These are phyloP conservation scores for Aureobasidium sp. DNA, from an alignment of 2,329 filamentous ascomycete species.

Conservation along the genomic window DNA sequence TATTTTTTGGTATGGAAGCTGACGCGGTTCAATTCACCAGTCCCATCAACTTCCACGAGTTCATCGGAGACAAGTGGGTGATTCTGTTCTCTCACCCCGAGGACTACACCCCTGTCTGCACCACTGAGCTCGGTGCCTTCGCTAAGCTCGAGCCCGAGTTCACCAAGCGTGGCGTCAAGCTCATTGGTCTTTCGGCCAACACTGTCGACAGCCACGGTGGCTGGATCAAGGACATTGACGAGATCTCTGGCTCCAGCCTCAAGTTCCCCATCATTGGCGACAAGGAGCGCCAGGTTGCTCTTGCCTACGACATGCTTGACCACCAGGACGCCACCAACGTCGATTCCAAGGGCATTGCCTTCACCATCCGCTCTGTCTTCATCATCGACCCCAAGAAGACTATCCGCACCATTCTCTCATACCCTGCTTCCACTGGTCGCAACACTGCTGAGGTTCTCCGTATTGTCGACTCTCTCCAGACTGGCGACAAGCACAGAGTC, in stretches of 20 bases:
- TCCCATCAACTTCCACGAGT: slow-evolving; percentile 62
- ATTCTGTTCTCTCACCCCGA: slow-evolving; percentile 66
- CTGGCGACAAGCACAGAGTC: slow-evolving; percentile 53
- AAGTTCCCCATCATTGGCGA: slow-evolving; percentile 49
- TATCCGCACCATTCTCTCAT: slow-evolving; percentile 55
- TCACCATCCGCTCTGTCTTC: slow-evolving; percentile 60
- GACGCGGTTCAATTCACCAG: slow-evolving; percentile 23
- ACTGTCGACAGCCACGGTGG: slow-evolving; percentile 44
- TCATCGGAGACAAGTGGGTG: slow-evolving; percentile 63
- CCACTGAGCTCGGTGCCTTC: slow-evolving; percentile 57
- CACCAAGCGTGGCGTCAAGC: slow-evolving; percentile 54
- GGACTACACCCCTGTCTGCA: slow-evolving; percentile 55
- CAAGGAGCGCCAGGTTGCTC: slow-evolving; percentile 46
- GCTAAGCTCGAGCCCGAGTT: slow-evolving; percentile 59
- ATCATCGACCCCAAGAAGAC: slow-evolving; percentile 60
- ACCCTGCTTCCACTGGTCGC: slow-evolving; percentile 55
- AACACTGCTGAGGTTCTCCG: slow-evolving; percentile 49
- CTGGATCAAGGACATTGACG: slow-evolving; percentile 49
- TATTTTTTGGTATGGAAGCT: not conserved
- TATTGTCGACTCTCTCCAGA: slow-evolving; percentile 47
- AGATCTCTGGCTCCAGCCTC: slow-evolving; percentile 43
- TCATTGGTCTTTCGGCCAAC: slow-evolving; percentile 52
- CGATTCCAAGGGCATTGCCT: slow-evolving; percentile 50
- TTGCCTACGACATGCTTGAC: slow-evolving; percentile 48
- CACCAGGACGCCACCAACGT: slow-evolving; percentile 53